Evolutionary conservation across 2,329 filamentous ascomycete species (phyloP), one percentile per base, ranked within the genome.

Genomic region (Ascosphaera acerosa): DNA sequence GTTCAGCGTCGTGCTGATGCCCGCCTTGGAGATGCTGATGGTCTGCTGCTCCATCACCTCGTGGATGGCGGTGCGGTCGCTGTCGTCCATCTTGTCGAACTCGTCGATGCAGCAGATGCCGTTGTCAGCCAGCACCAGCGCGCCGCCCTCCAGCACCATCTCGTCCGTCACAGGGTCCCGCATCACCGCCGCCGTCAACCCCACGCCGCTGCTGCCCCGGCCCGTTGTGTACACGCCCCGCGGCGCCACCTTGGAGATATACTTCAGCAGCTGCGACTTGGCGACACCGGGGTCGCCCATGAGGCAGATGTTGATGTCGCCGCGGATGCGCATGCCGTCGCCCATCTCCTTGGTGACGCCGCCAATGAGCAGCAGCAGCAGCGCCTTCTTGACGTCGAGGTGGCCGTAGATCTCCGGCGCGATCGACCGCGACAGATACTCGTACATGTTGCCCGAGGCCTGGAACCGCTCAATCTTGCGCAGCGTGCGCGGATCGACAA

Each of bases 231-330:
- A 82, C 31, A 82, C 72, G 41, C 81, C 82, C 38, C 87, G 77
- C 37, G 87, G 87, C 2, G 87, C 84, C 18, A 97, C 87, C 57
- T 97, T 94, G 40, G 81, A 80, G 48, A 97, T 94, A 52, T 97
- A 97, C 56, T 92, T 94, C 41, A 97, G 65, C 41, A 97, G 59
- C 58, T 97, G 87, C 22, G 87, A 97, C 58, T 97, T 97, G 57
- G 87, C 87, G 48, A 97, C 87, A 78, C 87, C 87, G 49, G 87
- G 87, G 47, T 97, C 87, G 63, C 87, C 87, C 87, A 97, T 97
- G 46, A 97, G 58, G 51, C 87, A 94, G 38, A 97, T 74, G 55
- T 97, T 97, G 60, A 97, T 90, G 47, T 97, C 87, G 44, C 87
- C 87, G 63, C 87, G 80, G 49, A 97, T 97, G 45, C 81, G 76